Conservation (phyloP, 2,329 filamentous ascomycete genomes). For the Neonectria ditissima region DNA sequence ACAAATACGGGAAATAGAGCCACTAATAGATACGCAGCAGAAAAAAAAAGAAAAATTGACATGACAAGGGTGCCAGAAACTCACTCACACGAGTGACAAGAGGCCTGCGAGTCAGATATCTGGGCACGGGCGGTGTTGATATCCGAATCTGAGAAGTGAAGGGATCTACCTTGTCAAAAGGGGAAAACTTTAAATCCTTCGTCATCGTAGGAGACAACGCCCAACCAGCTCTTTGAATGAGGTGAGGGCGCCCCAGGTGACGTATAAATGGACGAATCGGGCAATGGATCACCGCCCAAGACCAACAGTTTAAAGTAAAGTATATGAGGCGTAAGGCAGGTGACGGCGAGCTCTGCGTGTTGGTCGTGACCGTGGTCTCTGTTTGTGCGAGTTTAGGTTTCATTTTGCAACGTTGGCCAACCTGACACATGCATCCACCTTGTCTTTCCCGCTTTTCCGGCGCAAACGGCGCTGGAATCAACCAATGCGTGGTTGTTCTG, state of each 20-base stretch:
- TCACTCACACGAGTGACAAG: neutral
- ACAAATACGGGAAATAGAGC: neutral
- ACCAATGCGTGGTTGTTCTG: neutral
- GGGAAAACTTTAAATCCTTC: constrained; percentile 22
- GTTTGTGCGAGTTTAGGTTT: neutral
- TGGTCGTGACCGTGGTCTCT: neutral
- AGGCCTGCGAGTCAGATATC: constrained; percentile 20
- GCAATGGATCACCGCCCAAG: neutral
- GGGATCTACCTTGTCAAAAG: constrained; percentile 17
- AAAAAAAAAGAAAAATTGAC: neutral
- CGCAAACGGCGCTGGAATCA: neutral
- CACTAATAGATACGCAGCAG: constrained; percentile 1
- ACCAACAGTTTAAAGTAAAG: neutral
- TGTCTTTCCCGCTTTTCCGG: neutral
- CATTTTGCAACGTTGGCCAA: neutral
- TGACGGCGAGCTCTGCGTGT: neutral
- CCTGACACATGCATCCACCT: neutral
- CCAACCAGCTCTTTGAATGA: neutral
- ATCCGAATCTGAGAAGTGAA: constrained; percentile 12
- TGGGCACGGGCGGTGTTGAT: constrained; percentile 4
- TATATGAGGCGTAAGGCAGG: neutral
- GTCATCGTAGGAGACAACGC: constrained; percentile 9
- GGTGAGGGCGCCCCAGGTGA: neutral
- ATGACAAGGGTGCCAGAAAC: neutral
- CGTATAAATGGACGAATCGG: neutral